These are phyloP conservation scores for Brasenia schreberi DNA, from an alignment of 164 flowering plant genomes.

Conservation along the genomic window DNA sequence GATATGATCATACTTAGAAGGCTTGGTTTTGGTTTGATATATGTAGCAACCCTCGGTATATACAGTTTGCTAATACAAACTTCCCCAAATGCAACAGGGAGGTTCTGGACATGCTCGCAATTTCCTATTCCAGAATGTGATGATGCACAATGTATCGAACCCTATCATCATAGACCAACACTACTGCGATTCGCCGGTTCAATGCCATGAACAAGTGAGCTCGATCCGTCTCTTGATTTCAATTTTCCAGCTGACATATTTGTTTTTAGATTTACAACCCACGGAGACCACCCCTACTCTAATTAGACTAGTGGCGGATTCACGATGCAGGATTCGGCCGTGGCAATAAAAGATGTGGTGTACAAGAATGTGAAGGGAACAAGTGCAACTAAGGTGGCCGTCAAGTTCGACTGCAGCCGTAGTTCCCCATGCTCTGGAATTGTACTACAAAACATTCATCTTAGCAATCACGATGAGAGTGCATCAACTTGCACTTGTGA, in stretches of 20 bases:
- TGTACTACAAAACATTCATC: conserved; percentile 21
- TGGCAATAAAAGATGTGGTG: conserved; percentile 28
- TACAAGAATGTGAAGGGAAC: conserved; percentile 41
- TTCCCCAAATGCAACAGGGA: conserved; percentile 16
- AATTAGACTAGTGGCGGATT: neutral
- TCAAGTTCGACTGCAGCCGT: conserved; percentile 33
- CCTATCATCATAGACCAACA: conserved; percentile 49
- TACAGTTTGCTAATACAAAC: neutral
- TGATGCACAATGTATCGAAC: conserved; percentile 29
- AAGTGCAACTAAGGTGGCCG: conserved; percentile 28
- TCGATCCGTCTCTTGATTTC: neutral
- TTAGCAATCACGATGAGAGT: conserved; percentile 8
- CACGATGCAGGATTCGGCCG: conserved; percentile 25
- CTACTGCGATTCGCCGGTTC: conserved; percentile 33
- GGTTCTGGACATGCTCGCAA: conserved; percentile 36
- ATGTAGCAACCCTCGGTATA: neutral
- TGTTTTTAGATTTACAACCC: neutral
- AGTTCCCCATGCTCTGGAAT: conserved; percentile 29
- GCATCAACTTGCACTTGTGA: conserved; percentile 15
- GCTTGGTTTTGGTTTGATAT: too few species aligned
- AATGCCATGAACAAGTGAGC: conserved; percentile 32
- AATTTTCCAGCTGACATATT: neutral
- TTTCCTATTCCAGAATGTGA: conserved; percentile 26
- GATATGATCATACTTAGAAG: too few species aligned
- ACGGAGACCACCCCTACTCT: neutral